Percentiles rank a stretch among this genome's conserved stretches.
Conservation (phyloP, 768 basidiomycete species). For the Amylocystis lapponica region DNA sequence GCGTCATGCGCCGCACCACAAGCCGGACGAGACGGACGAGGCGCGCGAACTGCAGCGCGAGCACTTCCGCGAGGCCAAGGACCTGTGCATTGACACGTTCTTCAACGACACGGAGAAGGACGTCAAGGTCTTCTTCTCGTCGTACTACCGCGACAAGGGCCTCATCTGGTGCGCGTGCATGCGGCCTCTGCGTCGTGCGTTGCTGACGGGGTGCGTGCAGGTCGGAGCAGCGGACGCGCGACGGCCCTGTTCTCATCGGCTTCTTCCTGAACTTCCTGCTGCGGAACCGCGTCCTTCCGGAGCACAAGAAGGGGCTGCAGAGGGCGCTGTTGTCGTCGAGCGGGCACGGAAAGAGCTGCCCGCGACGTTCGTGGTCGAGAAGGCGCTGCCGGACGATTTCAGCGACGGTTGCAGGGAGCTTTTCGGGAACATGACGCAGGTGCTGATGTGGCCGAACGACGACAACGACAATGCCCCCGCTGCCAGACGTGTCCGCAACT, state of each 20-base stretch:
- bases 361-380: slow-evolving; percentile 39
- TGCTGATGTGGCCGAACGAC: slow-evolving; percentile 1
- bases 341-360: slow-evolving; percentile 46
- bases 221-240: slow-evolving; percentile 36
- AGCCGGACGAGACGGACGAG: slow-evolving; percentile 2
- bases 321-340: slow-evolving; percentile 39
- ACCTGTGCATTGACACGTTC: slow-evolving; percentile 39
- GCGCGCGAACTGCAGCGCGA: slow-evolving; percentile 12
- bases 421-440: slow-evolving; percentile 35
- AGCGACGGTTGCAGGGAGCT: slow-evolving; percentile 41
- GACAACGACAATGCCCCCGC: too few species aligned
- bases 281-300: slow-evolving; percentile 46
- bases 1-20: neutral
- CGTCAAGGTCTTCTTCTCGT: slow-evolving; percentile 64
- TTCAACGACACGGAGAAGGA: slow-evolving; percentile 54
- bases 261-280: slow-evolving; percentile 63
- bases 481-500: slow-evolving; percentile 4
- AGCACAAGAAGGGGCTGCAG: slow-evolving; percentile 40
- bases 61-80: slow-evolving; percentile 18
- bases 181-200: too few species aligned
- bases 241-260: slow-evolving; percentile 46
- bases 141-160: slow-evolving; percentile 61
- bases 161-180: slow-evolving; percentile 51
- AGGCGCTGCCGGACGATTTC: slow-evolving; percentile 44
- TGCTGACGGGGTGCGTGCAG: too few species aligned